Conservation (phyloP, 768 basidiomycete genomes). For the Pluteus cervinus region DNA sequence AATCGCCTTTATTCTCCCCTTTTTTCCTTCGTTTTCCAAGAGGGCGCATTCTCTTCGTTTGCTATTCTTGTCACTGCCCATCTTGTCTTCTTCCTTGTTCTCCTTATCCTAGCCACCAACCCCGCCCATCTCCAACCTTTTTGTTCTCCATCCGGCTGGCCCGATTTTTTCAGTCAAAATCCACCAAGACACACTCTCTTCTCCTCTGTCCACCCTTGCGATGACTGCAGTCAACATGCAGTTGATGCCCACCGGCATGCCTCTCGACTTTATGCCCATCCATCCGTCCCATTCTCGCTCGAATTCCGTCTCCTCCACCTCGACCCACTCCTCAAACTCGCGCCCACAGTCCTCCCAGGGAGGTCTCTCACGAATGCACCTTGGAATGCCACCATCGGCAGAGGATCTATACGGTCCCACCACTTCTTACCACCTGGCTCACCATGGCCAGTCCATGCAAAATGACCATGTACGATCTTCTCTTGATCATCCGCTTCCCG, state of each 20-base stretch:
- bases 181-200: constrained; percentile 15
- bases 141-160: constrained; percentile 44
- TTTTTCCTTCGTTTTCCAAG: no score
- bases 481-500: no score
- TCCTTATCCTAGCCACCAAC: constrained; percentile 11
- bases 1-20: no score
- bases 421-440: constrained; percentile 50
- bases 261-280: constrained; percentile 66
- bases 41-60: constrained; percentile 21
- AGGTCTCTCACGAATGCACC: constrained; percentile 44
- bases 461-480: constrained; percentile 36
- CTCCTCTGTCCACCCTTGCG: constrained; percentile 12
- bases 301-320: constrained; percentile 70
- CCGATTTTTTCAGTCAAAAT: constrained; percentile 31
- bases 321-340: constrained; percentile 65
- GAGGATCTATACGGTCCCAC: constrained; percentile 80
- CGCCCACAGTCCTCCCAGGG: constrained; percentile 79
- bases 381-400: constrained; percentile 40
- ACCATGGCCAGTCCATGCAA: constrained; percentile 38
- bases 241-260: constrained; percentile 59
- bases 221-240: constrained; percentile 77
- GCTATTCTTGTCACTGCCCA: constrained; percentile 17
- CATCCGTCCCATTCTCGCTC: constrained; percentile 68
- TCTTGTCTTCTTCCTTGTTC: constrained; percentile 15
- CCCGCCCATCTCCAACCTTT: constrained; percentile 14